phyloP scores from a whole-genome alignment of 306 rosid genomes.

The Cucurbita ficifolia region DNA sequence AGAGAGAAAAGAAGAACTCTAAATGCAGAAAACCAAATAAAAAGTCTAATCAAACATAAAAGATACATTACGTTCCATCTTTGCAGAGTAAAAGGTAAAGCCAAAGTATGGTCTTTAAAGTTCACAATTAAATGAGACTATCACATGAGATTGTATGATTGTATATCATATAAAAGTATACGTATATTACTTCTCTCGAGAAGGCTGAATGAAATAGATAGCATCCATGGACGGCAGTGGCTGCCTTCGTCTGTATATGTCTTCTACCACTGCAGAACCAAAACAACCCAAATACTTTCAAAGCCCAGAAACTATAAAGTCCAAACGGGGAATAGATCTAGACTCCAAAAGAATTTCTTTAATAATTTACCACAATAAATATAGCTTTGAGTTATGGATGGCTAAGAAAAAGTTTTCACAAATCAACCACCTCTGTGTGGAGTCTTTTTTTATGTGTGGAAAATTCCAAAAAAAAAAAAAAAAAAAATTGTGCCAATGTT shows the following conservation, averaged over 20 bases:
- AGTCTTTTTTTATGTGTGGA: too few relatives aligned
- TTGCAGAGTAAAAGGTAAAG: neutral
- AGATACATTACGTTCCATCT: neutral
- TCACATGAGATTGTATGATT: neutral
- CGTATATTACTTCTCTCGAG: slow-evolving; percentile 62
- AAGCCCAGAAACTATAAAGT: neutral
- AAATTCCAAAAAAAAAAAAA: too few relatives aligned
- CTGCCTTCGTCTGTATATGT: slow-evolving; percentile 87
- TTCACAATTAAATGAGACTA: neutral
- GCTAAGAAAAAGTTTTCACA: neutral
- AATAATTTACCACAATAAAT: neutral
- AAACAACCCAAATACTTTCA: slow-evolving; percentile 10
- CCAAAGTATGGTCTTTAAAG: neutral
- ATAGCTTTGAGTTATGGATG: too few relatives aligned
- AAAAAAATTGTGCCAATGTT: too few relatives aligned
- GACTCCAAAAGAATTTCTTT: neutral
- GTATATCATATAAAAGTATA: neutral
- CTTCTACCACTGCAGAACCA: slow-evolving; percentile 78
- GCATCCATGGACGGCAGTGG: slow-evolving; percentile 93
- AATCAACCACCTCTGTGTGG: neutral
- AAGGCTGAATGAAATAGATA: slow-evolving; percentile 88
- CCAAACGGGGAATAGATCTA: neutral
- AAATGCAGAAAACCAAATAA: neutral
- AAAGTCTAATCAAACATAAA: neutral
- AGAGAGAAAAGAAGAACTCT: neutral